A percentile compares a stretch with the other conserved stretches of the same genome.
phyloP scores from a whole-genome alignment of 176 grass and related monocot species.

The Themeda triandra region DNA sequence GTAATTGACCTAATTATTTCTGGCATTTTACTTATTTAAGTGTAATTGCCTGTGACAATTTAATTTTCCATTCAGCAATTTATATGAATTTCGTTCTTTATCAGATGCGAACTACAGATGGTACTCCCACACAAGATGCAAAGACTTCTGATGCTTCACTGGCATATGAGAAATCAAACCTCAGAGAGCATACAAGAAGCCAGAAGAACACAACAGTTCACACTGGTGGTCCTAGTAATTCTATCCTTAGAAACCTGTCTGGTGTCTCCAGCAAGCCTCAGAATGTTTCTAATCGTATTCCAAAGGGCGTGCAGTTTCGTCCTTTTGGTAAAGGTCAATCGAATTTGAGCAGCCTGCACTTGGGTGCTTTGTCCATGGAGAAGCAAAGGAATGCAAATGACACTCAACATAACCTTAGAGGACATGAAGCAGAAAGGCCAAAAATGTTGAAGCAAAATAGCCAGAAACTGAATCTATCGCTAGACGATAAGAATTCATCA shows the following conservation, averaged over 20 bases:
- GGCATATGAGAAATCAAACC: slow-evolving; percentile 39
- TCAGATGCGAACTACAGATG: slow-evolving; percentile 58
- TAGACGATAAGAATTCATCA: slow-evolving; percentile 19
- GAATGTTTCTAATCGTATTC: slow-evolving; percentile 36
- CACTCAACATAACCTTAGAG: slow-evolving; percentile 7
- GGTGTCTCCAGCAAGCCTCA: slow-evolving; percentile 27
- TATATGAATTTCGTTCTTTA: slow-evolving; percentile 10
- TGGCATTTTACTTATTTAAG: slow-evolving; percentile 8
- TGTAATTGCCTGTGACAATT: background rate
- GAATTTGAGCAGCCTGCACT: slow-evolving; percentile 6
- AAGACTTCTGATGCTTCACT: slow-evolving; percentile 38
- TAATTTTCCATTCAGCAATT: background rate
- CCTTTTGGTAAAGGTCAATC: slow-evolving; percentile 36
- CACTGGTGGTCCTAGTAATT: slow-evolving; percentile 28
- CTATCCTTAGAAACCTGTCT: slow-evolving; percentile 37
- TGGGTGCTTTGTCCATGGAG: slow-evolving; percentile 19
- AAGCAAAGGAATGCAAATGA: slow-evolving; percentile 24
- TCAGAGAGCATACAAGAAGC: slow-evolving; percentile 33
- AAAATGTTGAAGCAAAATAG: background rate
- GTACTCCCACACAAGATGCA: slow-evolving; percentile 26
- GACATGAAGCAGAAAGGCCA: slow-evolving; percentile 8
- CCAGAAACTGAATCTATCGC: background rate
- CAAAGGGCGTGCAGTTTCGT: slow-evolving; percentile 86
- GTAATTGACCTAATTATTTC: background rate
- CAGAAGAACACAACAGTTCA: slow-evolving; percentile 42